A percentile compares a stretch with the other conserved stretches of the same genome.
Evolutionary conservation across 345 rosid species (phyloP).

Genomic region (Litchi chinensis): DNA sequence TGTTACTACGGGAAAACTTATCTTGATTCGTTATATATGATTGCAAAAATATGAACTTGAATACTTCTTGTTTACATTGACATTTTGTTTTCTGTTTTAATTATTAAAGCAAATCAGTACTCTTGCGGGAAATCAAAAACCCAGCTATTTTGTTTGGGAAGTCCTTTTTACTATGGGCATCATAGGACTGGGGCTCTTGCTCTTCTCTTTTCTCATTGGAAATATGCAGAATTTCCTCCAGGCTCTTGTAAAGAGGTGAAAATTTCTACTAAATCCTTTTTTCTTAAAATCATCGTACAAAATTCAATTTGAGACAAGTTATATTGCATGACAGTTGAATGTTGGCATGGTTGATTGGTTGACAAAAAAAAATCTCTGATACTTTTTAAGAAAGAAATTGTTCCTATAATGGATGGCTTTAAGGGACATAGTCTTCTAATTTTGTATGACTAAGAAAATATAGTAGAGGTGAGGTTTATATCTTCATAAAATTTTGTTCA

Average conservation of each 20-base stretch:
- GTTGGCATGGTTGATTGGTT: too few relatives aligned
- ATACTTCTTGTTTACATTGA: constrained; percentile 16
- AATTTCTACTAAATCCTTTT: neutral
- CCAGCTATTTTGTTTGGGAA: constrained; percentile 82
- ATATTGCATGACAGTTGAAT: too few relatives aligned
- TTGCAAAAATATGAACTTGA: neutral
- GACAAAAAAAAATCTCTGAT: too few relatives aligned
- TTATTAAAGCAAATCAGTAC: constrained; percentile 90
- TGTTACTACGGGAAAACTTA: neutral
- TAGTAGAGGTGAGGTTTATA: neutral
- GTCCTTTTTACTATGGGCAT: constrained; percentile 87
- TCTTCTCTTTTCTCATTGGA: constrained; percentile 90
- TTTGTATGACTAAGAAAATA: neutral
- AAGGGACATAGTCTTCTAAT: neutral
- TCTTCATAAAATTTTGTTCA: neutral
- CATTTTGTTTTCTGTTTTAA: constrained; percentile 3
- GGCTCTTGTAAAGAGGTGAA: constrained; percentile 79
- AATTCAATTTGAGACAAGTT: neutral
- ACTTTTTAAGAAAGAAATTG: too few relatives aligned
- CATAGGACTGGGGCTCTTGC: constrained; percentile 82
- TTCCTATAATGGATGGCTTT: neutral
- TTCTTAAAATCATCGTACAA: neutral
- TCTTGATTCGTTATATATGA: neutral
- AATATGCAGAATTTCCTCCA: constrained; percentile 97
- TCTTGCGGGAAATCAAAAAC: constrained; percentile 82